Base-by-base conservation (phyloP, 495 filamentous ascomycete species). In the Margaritispora aquatica region DNA sequence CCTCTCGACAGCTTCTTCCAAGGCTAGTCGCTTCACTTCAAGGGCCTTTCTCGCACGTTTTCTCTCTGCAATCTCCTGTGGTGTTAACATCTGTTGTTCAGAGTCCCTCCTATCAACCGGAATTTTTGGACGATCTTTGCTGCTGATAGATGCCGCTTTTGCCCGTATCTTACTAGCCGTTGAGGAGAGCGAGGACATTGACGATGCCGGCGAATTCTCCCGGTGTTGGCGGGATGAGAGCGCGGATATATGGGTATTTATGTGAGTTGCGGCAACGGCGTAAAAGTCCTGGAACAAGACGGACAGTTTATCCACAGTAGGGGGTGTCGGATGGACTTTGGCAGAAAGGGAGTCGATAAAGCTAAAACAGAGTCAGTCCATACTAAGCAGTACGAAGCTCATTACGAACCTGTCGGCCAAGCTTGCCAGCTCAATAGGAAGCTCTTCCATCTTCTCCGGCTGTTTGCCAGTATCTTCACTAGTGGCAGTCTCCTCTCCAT, bases 241-340 rank as follows among this genome's bases (percentile, higher is more conserved):
- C 9, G 85, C 80, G 23, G 88, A 87, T 53, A 97, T 90, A 71
- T 99, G 92, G 0, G 90, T 96, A 19, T 82, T 79, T 44, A 97
- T 93, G 68, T 94, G 88, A 8, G 85, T 80, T 36, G 90, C 85
- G 15, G 95, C 90, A 47, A 85, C 84, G 29, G 77, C 75, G 70
- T 99, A 99, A 67, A 97, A 99, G 34, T 95, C 90, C 72, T 99
- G 95, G 69, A 96, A 97, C 21, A 95, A 74, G n/a, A 77, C 77
- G 4, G 92, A 87, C 22, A 97, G 84, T 62, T 83, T 88, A 21
- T 96, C 89, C 64, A 93, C 87, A 44, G 86, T 86, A 1, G 92
- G 85, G 10, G 95, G 94, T 13, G 84, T 84, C 17, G 88, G 83
- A 71, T 96, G 88, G 23, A 96, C 84, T 75, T 89, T 96, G 58